phyloP scores from a whole-genome alignment of 306 rosid genomes.

The Potentilla sterilis region DNA sequence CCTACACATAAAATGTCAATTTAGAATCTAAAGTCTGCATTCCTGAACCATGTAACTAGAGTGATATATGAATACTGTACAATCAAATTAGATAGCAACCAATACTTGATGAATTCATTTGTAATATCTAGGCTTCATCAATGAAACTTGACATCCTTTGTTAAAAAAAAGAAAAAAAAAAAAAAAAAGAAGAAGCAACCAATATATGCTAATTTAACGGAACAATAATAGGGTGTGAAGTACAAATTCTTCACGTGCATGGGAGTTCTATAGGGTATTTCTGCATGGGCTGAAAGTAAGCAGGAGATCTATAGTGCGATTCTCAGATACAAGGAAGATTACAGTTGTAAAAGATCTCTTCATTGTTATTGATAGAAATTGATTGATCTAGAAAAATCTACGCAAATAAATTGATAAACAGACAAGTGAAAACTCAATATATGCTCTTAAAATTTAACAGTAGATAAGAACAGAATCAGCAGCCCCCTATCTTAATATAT shows the following conservation, averaged over 20 bases:
- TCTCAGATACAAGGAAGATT: neutral
- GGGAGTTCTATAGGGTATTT: neutral
- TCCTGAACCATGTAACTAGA: neutral
- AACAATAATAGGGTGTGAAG: neutral
- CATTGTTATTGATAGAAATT: neutral
- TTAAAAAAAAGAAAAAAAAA: too few species aligned
- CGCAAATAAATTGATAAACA: neutral
- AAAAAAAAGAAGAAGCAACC: too few species aligned
- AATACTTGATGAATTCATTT: too few species aligned
- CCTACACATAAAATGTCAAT: neutral
- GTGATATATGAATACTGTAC: neutral
- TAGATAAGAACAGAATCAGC: neutral
- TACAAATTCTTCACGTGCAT: neutral
- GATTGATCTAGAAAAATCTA: neutral
- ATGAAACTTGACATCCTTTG: too few species aligned
- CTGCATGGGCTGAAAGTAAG: neutral
- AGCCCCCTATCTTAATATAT: neutral
- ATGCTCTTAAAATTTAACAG: neutral
- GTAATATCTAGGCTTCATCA: too few species aligned
- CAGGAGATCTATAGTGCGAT: neutral
- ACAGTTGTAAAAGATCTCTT: neutral
- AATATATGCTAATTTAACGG: too few species aligned
- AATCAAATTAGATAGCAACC: neutral
- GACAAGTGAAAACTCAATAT: neutral
- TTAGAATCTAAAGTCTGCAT: neutral